Base-by-base conservation (phyloP, 495 filamentous ascomycete species). In the Articulospora tetracladia region DNA sequence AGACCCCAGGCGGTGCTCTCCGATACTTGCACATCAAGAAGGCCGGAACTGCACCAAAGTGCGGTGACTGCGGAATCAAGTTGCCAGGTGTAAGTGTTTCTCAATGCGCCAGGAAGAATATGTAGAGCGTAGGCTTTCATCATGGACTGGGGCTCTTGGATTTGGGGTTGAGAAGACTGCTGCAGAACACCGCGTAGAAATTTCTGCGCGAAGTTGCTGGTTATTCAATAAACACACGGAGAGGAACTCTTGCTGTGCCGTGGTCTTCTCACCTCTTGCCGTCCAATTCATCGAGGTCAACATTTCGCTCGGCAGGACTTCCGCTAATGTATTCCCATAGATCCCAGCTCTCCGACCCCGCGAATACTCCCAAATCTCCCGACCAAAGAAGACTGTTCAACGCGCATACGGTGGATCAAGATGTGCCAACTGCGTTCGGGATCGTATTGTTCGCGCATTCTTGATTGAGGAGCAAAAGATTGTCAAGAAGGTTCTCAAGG, bases 381-480 rank as follows among this genome's bases (percentile, higher is more conserved):
- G 89, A 75, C 94, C 95, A 73, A 93, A 95, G 86, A 99, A 99
- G 88, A 96, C 90, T 70, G 94, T 99, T 75, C 90, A 92, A 81
- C 91, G 94, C 69, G 92, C 94, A 67, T 98, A 98, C 74, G 94
- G 94, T 76, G 95, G 94, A 73, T 96, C 92, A 64, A 87, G 94
- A 79, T 99, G 94, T 83, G 90, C 90, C 68, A 96, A 93, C 82
- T 99, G 94, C 77, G 94, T 98, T 69, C 93, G 93, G 80, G 95
- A 99, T 83, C 84, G 94, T 66, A 86, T 99, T 66, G 90, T 96
- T 58, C 90, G 95, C 64, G 95, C 94, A 48, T 98, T 97, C 87
- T 80, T 98, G 80, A 97, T 98, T 67, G 94, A 98, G 84, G 94
- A 99, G 86, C 94, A 99, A 83, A 98, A 98, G 91, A 97, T 99